Base-by-base conservation (phyloP, 1,284 basidiomycete species). In the Chiua sp. region DNA sequence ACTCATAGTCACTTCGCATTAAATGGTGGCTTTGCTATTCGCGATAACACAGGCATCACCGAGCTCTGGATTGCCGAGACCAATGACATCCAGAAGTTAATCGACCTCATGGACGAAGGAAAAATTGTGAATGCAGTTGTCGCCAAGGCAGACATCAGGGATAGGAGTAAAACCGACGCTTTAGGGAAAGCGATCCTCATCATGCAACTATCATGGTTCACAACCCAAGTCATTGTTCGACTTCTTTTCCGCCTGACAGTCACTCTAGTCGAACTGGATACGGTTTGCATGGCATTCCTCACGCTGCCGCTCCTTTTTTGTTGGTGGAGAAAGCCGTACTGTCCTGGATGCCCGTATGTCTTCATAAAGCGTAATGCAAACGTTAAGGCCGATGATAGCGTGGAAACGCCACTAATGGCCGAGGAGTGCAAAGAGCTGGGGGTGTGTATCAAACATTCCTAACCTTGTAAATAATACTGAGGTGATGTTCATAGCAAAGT, bases 241-340 rank as follows among this genome's bases (percentile, higher is more conserved):
- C 59, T 51, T 35, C 20, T 30, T 1, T 44, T 66, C 13, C 33
- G 59, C 8, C 68, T 79, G 1, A 56, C 63, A 0, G 28, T 77
- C 4, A 73, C 72, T 0, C 63, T 74, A 47, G 61, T 78, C 18
- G 77, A 79, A 57, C 56, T 78, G 4, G 57, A 68, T 12, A 77
- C 76, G 0, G 46, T 74, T 37, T 73, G 69, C 3, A 74, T 73
- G 56, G 71, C 73, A 0, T 32, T 60, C 1, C 57, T 77, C 33
- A 76, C 68, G 37, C 52, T 59, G 4, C 46, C 71, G 2, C 68
- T 69, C 22, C 76, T 73, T 50, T 49, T 57, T 18, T 59, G 75
- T 20, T 78, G 77, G 77, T 77, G 74, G 75, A 10, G 72, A 20
- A 78, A 78, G 55, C 77, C 77, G 3, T 62, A 67, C 13, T 66